These are phyloP conservation scores for Eucalyptus microcorys DNA, from an alignment of 345 rosid genomes.

Conservation along the genomic window DNA sequence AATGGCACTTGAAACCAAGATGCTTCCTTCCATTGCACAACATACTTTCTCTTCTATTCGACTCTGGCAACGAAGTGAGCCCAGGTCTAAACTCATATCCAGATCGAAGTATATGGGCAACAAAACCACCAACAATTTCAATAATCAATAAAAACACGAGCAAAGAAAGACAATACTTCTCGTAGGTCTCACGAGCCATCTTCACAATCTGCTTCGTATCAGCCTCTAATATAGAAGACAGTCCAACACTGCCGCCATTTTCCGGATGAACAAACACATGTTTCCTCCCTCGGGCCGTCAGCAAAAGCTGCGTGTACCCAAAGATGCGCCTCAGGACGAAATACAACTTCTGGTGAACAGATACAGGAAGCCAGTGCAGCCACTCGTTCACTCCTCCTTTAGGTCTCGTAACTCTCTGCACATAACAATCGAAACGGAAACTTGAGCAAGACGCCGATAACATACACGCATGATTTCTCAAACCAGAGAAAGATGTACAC, in stretches of 20 bases:
- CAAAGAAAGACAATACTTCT: constrained; percentile 41
- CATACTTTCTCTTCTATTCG: not conserved
- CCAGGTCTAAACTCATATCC: not conserved
- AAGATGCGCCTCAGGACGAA: constrained; percentile 38
- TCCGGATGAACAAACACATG: constrained; percentile 13
- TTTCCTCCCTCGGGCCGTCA: constrained; percentile 23
- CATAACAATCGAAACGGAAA: not conserved
- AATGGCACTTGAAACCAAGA: not conserved
- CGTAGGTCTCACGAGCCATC: constrained; percentile 63
- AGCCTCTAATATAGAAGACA: constrained; percentile 71
- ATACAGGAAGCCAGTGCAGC: constrained; percentile 91
- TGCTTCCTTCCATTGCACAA: not conserved
- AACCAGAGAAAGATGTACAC: not conserved
- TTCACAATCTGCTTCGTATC: constrained; percentile 66
- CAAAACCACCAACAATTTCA: not conserved
- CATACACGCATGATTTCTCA: not conserved
- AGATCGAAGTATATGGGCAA: not conserved
- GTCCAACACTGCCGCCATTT: constrained; percentile 58
- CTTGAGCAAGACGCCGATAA: not conserved
- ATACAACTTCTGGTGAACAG: constrained; percentile 61
- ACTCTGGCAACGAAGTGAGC: not conserved
- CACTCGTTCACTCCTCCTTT: constrained; percentile 90
- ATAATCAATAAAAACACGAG: not conserved
- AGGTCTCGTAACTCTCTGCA: constrained; percentile 87
- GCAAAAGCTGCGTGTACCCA: constrained; percentile 31